phyloP scores from a whole-genome alignment of 805 yeast genomes.

The Starmerella potacharoeniae region DNA sequence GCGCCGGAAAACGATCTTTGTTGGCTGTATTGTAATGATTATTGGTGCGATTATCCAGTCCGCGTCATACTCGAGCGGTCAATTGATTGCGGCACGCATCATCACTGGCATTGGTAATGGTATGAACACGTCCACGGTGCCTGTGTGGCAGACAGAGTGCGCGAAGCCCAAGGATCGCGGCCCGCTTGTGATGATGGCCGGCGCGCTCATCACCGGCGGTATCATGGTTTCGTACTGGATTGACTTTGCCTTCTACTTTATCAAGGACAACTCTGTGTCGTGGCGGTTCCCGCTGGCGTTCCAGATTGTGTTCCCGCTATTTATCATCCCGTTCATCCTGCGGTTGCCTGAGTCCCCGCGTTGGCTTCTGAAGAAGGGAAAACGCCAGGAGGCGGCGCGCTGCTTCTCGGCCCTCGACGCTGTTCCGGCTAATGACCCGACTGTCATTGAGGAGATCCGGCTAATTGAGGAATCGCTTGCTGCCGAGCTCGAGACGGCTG shows the following conservation, averaged over 20 bases:
- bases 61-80: constrained; percentile 47
- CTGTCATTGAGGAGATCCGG: constrained; percentile 5
- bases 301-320: constrained; percentile 32
- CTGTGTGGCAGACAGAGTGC: constrained; percentile 66
- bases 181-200: constrained; percentile 48
- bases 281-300: constrained; percentile 66
- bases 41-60: constrained; percentile 50
- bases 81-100: constrained; percentile 56
- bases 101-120: constrained; percentile 63
- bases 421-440: constrained; percentile 7
- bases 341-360: constrained; percentile 81
- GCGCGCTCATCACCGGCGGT: constrained; percentile 54
- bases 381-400: constrained; percentile 33
- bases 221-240: constrained; percentile 61
- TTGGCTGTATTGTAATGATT: constrained; percentile 40
- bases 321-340: constrained; percentile 25
- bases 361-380: constrained; percentile 57
- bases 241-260: constrained; percentile 54
- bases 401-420: constrained; percentile 38
- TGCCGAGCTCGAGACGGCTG: constrained; percentile 6
- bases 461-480: constrained; percentile 14
- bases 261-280: constrained; percentile 40
- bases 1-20: constrained; percentile 40
- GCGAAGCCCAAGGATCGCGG: constrained; percentile 53
- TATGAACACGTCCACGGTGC: constrained; percentile 59